Base-by-base conservation (phyloP, 2,329 filamentous ascomycete genomes). In the Nigrospora sphaerica region DNA sequence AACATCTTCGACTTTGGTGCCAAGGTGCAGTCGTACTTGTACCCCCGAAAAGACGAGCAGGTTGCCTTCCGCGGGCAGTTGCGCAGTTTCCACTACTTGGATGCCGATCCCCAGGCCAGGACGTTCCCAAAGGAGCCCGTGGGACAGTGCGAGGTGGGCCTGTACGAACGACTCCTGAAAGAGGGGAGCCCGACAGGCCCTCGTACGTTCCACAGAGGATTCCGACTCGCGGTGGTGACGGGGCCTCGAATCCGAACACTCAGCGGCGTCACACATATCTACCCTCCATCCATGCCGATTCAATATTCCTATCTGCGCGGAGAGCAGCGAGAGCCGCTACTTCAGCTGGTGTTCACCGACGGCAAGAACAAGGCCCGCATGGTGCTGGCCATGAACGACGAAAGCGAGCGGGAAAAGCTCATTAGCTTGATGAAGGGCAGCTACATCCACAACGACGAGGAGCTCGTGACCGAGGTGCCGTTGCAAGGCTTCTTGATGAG, bases 1-100 rank as follows among this genome's bases (percentile, higher is more conserved):
- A 86, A 81, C 55, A 88, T 95, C 64, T 88, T 90, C 53, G 88
- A 95, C 49, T 92, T 95, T 61, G 88, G 86, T 23, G 78, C 77
- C 53, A 88, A 86, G 57, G 80, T 92, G 2, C 85, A 90, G 58
- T 74, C 76, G 23, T 86, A 81, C 44, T 72, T 95, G 37, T 80
- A 81, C 33, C 80, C 83, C 7, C 77, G 81, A 36, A 72, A 74
- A 31, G 85, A 88, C 44, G 91, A 96, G 65, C 72, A 72, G 2
- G 65, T 85, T 46, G 73, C 86, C 2, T 89, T 88, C 60, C 80
- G 84, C 56, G 76, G 80, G 9, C 82, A 78, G 2, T 69, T 95
- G 10, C 80, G 80, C 39, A 78, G 83, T 23, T 88, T 95, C 53
- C 87, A 92, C 57, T 93, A 92, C 61, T 84, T 89, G 58, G 88